These are phyloP conservation scores for Trichosporon inkin DNA, from an alignment of 1,284 basidiomycete species.

Conservation along the genomic window DNA sequence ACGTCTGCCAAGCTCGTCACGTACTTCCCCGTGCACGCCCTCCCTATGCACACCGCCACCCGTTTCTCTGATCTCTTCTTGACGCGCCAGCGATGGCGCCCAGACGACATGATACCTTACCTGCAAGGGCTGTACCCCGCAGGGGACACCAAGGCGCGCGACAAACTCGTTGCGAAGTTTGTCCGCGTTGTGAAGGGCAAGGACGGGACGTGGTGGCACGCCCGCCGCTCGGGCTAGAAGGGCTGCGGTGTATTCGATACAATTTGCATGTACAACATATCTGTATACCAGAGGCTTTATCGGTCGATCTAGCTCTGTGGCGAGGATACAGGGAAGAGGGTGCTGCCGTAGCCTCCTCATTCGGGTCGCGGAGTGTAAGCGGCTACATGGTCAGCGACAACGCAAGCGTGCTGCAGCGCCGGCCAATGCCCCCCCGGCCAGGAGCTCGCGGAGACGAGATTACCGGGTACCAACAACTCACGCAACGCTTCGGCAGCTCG, in stretches of 20 bases:
- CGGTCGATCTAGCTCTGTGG: background rate
- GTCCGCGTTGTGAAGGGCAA: conserved; percentile 70
- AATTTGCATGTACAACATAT: conserved; percentile 5
- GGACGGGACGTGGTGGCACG: conserved; percentile 52
- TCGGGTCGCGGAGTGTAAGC: background rate
- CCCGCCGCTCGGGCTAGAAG: conserved; percentile 34
- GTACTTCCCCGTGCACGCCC: conserved; percentile 68
- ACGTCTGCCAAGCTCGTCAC: conserved; percentile 47
- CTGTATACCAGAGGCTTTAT: background rate
- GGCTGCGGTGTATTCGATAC: background rate
- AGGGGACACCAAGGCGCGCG: conserved; percentile 67
- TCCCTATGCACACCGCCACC: conserved; percentile 67
- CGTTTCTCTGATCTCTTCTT: conserved; percentile 82
- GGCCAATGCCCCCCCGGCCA: background rate
- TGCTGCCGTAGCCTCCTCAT: background rate
- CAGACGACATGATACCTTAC: conserved; percentile 74
- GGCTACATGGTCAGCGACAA: background rate
- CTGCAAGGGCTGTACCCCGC: conserved; percentile 72
- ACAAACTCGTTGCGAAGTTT: conserved; percentile 79
- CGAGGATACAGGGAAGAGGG: background rate
- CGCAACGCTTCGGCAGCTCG: conserved; percentile 35
- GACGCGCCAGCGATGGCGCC: conserved; percentile 68
- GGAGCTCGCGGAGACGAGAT: background rate
- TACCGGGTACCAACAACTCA: conserved; percentile 27
- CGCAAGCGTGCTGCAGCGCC: background rate